A percentile compares a stretch with the other conserved stretches of the same genome.
phyloP scores from a whole-genome alignment of 2,329 filamentous ascomycete species.

The Botrytis pseudocinerea region DNA sequence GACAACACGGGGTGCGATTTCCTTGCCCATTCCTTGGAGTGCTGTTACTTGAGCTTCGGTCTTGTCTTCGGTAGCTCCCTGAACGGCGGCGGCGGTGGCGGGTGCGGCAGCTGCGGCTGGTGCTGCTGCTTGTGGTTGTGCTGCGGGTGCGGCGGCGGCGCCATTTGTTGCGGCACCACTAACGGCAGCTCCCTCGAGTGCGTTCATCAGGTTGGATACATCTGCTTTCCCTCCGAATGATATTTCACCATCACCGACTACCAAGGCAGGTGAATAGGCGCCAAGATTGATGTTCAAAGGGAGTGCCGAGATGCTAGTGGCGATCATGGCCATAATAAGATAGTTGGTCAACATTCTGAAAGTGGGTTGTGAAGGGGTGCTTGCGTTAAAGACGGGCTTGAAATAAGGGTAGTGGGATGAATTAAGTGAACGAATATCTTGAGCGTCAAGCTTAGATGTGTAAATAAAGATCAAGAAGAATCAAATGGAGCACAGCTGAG shows the following conservation, averaged over 20 bases:
- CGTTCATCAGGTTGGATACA: slow-evolving; percentile 23
- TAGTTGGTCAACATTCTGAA: slow-evolving; percentile 20
- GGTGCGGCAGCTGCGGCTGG: slow-evolving; percentile 16
- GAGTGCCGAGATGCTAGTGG: slow-evolving; percentile 21
- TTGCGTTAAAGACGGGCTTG: neutral
- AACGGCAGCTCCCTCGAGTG: slow-evolving; percentile 18
- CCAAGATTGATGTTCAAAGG: slow-evolving; percentile 24
- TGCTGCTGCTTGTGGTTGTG: slow-evolving; percentile 18
- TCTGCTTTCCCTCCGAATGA: slow-evolving; percentile 23
- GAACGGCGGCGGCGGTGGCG: slow-evolving; percentile 17
- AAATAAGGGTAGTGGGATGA: neutral
- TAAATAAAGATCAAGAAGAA: slow-evolving; percentile 16
- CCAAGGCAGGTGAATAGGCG: slow-evolving; percentile 22
- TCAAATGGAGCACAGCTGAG: slow-evolving; percentile 21
- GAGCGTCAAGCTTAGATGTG: slow-evolving; percentile 21
- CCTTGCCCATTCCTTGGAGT: slow-evolving; percentile 24
- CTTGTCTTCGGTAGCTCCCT: slow-evolving; percentile 19
- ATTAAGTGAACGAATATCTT: slow-evolving; percentile 9
- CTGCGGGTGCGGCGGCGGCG: slow-evolving; percentile 5
- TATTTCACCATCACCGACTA: slow-evolving; percentile 26
- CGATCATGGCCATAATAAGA: slow-evolving; percentile 17
- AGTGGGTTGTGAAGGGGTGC: neutral
- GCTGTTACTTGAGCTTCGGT: slow-evolving; percentile 24
- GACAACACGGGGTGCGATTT: slow-evolving; percentile 23
- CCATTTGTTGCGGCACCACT: neutral